Base-by-base conservation (phyloP, 106 monocot species). In the Agapanthus africanus region DNA sequence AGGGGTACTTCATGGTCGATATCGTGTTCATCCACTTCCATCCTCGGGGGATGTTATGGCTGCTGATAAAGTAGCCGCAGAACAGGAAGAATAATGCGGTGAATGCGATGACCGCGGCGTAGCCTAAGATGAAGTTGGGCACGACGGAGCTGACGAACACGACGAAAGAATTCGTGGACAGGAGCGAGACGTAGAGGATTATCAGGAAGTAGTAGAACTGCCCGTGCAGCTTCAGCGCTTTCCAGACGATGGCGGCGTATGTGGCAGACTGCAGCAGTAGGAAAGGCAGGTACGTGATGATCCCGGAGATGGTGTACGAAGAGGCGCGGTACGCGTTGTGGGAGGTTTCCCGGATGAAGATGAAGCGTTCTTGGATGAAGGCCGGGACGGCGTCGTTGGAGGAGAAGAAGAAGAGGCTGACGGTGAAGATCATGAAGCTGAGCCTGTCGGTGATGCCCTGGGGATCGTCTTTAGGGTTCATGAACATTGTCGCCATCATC, bases 281-380 rank as follows among this genome's bases (percentile, higher is more conserved):
- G 82, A 74, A 78, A 15, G 82, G 82, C 14, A 82, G 66, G 28
- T 74, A 74, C 30, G 82, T 78, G 38, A 82, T 40, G 31, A 78
- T 32, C 25, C 77, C 73, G 28, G 82, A 70, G 66, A 74, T 63
- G n/a, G 68, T 63, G 65, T 82, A 82, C 35, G 82, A 66, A 40
- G 82, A 82, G 23, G 78, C 78, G 13, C 82, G 73, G 66, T 82
- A 82, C 11, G 82, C 78, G 10, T 78, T 82, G 70, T 82, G 82
- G 21, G 82, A 74, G 6, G 82, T 82, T 63, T 82, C 82, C 3
- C 82, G 69, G 14, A 82, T 51, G 70, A 82, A 82, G 44, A 82
- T 82, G 77, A 66, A 82, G 19, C 82, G 69, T 70, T 82, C 82
- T 63, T 82, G 82, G 33, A 82, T 82, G 78, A 82, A 82, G 36